Evolutionary conservation across 257 asterid species (phyloP).

Genomic region (Sherardia arvensis): DNA sequence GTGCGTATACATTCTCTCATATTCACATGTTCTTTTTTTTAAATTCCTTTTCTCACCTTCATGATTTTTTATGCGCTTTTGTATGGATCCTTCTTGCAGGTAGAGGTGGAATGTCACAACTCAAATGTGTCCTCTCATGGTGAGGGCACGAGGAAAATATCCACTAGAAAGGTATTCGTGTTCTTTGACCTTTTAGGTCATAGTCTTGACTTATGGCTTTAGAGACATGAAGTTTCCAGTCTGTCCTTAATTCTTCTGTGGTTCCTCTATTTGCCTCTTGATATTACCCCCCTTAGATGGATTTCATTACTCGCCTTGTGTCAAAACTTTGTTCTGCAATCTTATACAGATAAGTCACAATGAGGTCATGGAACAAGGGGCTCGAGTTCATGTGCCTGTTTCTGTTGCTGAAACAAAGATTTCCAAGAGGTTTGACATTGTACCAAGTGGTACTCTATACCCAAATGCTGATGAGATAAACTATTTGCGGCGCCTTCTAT

Average conservation of each 20-base stretch:
- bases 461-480: constrained; percentile 97
- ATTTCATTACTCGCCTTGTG: not conserved
- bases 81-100: constrained; percentile 29
- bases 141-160: constrained; percentile 19
- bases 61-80: not conserved
- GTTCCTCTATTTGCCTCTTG: not conserved
- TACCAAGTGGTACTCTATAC: constrained; percentile 70
- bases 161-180: constrained; percentile 49
- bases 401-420: constrained; percentile 64
- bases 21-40: not conserved
- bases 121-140: constrained; percentile 18
- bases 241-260: not conserved
- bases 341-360: constrained; percentile 52
- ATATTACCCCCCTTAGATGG: not conserved
- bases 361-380: constrained; percentile 62
- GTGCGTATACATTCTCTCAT: constrained; percentile 30
- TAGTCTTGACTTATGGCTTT: not conserved
- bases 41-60: not conserved
- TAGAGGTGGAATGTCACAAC: constrained; percentile 43
- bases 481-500: constrained; percentile 72
- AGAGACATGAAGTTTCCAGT: not conserved
- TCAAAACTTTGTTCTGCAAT: not conserved
- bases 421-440: constrained; percentile 75
- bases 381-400: constrained; percentile 57
- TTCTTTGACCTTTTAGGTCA: constrained; percentile 1